Evolutionary conservation across 208 protist genomes (phyloP).

Genomic region (Trypanosoma theileri): DNA sequence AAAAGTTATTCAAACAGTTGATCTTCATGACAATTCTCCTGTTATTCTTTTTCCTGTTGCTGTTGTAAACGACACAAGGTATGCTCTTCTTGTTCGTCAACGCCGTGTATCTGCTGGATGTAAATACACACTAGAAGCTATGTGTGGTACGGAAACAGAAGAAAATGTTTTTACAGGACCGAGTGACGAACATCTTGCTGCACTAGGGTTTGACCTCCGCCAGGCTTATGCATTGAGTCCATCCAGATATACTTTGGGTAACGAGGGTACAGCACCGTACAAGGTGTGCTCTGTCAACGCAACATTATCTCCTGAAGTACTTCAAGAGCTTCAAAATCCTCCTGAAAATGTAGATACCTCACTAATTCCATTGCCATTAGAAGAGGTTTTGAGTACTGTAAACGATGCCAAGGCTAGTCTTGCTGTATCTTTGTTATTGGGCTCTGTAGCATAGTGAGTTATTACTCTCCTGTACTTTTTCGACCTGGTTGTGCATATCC

Average conservation of each 20-base stretch:
- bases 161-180: constrained; percentile 32
- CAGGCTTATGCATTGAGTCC: constrained; percentile 22
- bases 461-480: neutral
- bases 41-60: constrained; percentile 57
- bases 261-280: constrained; percentile 51
- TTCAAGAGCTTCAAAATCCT: constrained; percentile 23
- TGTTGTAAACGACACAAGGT: constrained; percentile 28
- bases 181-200: constrained; percentile 29
- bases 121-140: constrained; percentile 35
- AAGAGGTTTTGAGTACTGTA: constrained; percentile 36
- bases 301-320: constrained; percentile 25
- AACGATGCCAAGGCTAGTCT: constrained; percentile 61
- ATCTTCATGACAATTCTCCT: constrained; percentile 33
- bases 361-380: constrained; percentile 41
- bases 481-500: neutral
- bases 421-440: constrained; percentile 41
- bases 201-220: constrained; percentile 34
- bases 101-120: constrained; percentile 38
- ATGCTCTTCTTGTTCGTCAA: constrained; percentile 46
- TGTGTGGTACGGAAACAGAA: constrained; percentile 38
- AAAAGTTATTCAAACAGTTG: constrained; percentile 40
- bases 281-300: constrained; percentile 39
- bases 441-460: neutral
- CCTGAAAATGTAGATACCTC: constrained; percentile 1
- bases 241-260: constrained; percentile 53